Base-by-base conservation (phyloP, 169 alveolate species). In the Eimeria maxima region DNA sequence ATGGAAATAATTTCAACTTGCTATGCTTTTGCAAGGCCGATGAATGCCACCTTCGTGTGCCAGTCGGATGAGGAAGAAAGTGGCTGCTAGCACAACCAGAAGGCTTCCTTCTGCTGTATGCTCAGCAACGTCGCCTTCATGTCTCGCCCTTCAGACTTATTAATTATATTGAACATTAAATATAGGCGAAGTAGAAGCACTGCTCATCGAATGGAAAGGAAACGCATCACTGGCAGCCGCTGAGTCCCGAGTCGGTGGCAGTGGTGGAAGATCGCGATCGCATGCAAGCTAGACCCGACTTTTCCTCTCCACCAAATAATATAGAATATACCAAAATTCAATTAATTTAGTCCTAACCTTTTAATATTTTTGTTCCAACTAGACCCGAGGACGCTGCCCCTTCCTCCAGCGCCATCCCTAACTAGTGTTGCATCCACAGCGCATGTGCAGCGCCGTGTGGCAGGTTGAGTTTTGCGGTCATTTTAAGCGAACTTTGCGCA, bases 231-330 rank as follows among this genome's bases (percentile, higher is more conserved):
- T 27, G 22, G 44, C 42, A 27, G 81, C 81, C 81, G 47, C 81
- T 24, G 81, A 1, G 81, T 38, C 81, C 81, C 81, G 81, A 71
- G 81, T 71, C 81, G 81, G 47, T 71, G 81, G 47, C 81, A 71
- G 81, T 71, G 81, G 29, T 71, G 81, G 47, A 71, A 71, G 81
- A 71, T 71, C 81, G 47, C 81, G 81, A 71, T 71, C 81, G 81
- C 81, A 71, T 71, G 81, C 81, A 71, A 38, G 1, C 38, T 33
- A 33, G 78, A 67, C 44, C 78, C 44, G 24, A 4, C 38, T 22
- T 27, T 67, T 67, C 78, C 78, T 6, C 78, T 67, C 78, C 8
- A 27, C 24, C 78, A 18, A 27, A 29, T n/a, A 18, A 29, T 27
- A 18, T n/a, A 22, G 24, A 18, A 67, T 11, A 67, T 10, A 29